Percentiles rank a stretch among this genome's conserved stretches.
Evolutionary conservation across 2,329 filamentous ascomycete genomes (phyloP).

Genomic region (Alternaria tenuissima): DNA sequence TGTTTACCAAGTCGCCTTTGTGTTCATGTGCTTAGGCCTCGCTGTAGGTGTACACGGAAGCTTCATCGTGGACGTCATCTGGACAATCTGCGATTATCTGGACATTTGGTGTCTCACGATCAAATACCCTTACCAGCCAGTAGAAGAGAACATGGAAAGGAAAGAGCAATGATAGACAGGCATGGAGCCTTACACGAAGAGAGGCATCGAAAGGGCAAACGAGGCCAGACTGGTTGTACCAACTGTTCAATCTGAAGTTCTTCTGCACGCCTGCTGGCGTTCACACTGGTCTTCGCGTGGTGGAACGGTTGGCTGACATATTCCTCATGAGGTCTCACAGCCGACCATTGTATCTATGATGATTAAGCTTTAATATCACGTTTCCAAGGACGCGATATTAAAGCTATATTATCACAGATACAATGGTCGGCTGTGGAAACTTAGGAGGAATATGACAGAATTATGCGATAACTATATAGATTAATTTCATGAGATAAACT

Average conservation of each 20-base stretch:
- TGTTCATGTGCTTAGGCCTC: slow-evolving; percentile 86
- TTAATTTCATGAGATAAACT: background rate
- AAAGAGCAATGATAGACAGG: slow-evolving; percentile 30
- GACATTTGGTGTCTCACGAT: slow-evolving; percentile 99
- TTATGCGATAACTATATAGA: background rate
- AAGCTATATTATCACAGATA: too few relatives aligned
- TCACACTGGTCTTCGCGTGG: background rate
- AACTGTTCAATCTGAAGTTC: background rate
- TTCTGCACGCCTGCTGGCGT: background rate
- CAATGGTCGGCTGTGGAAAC: background rate
- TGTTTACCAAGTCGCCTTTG: slow-evolving; percentile 89
- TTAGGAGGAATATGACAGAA: background rate
- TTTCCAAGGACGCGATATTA: too few relatives aligned
- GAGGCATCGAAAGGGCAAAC: background rate
- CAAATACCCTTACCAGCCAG: slow-evolving; percentile 74
- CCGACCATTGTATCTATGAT: too few relatives aligned
- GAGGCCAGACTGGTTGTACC: background rate
- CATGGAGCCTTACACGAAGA: background rate
- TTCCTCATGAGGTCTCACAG: too few relatives aligned
- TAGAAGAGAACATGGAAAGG: slow-evolving; percentile 40
- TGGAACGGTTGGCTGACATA: background rate
- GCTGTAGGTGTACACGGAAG: slow-evolving; percentile 93
- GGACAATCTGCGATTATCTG: slow-evolving; percentile 96
- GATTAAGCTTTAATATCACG: too few relatives aligned
- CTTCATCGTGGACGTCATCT: slow-evolving; percentile 96